These are phyloP conservation scores for Brasilioporus rufonigricans DNA, from an alignment of 768 basidiomycete species.

Conservation along the genomic window DNA sequence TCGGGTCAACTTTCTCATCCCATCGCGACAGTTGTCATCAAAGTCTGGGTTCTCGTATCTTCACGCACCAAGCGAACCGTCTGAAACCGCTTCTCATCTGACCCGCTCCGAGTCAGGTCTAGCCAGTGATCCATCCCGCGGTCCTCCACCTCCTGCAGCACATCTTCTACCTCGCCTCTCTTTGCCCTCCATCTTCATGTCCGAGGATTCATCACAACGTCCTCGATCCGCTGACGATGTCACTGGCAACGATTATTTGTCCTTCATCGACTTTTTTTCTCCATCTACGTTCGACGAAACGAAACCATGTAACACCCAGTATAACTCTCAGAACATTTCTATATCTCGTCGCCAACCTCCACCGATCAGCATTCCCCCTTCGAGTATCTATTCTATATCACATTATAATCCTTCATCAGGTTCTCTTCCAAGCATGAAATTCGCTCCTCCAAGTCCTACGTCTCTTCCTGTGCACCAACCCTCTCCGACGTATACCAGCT, in stretches of 20 bases:
- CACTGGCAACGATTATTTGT: slow-evolving; percentile 37
- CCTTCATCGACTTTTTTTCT: slow-evolving; percentile 49
- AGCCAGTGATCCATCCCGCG: slow-evolving; percentile 35
- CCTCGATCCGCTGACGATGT: slow-evolving; percentile 17
- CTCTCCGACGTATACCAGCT: slow-evolving; percentile 8
- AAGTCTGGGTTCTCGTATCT: slow-evolving; percentile 19
- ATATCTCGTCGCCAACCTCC: slow-evolving; percentile 15
- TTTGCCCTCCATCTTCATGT: slow-evolving; percentile 20
- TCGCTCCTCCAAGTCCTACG: slow-evolving; percentile 31
- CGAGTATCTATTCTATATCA: slow-evolving; percentile 19
- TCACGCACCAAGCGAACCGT: not conserved
- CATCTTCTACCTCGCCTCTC: slow-evolving; percentile 29
- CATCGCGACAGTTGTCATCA: slow-evolving; percentile 18
- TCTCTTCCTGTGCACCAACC: not conserved
- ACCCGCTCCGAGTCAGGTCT: slow-evolving; percentile 32
- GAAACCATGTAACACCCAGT: slow-evolving; percentile 2
- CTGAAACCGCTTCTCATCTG: slow-evolving; percentile 19
- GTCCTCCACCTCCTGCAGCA: slow-evolving; percentile 36
- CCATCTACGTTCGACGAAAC: slow-evolving; percentile 19
- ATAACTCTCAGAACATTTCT: not conserved
- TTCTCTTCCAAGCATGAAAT: slow-evolving; percentile 32
- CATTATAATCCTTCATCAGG: slow-evolving; percentile 16
- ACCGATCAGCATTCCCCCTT: slow-evolving; percentile 18
- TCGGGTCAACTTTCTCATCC: slow-evolving; percentile 10
- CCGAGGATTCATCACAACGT: slow-evolving; percentile 15